Evolutionary conservation across 192 early-diverging fungal genomes (phyloP).

Genomic region (Coemansia erecta): DNA sequence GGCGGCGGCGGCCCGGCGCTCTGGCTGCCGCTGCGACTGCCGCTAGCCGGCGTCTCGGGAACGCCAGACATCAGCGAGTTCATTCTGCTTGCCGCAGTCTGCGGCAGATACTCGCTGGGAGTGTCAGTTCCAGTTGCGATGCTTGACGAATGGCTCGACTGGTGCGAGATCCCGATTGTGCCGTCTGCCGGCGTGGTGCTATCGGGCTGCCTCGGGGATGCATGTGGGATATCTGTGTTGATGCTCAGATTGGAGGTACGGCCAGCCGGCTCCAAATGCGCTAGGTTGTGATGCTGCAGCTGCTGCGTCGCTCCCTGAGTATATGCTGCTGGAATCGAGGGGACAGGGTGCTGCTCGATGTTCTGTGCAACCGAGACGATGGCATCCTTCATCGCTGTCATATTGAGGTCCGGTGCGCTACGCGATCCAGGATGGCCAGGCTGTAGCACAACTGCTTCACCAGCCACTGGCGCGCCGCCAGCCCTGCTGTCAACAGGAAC

Average conservation of each 20-base stretch:
- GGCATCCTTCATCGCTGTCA: slow-evolving; percentile 34
- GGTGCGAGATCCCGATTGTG: neutral
- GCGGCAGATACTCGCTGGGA: too few relatives aligned
- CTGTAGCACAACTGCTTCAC: slow-evolving; percentile 12
- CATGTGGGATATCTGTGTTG: slow-evolving; percentile 1
- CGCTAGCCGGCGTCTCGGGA: neutral
- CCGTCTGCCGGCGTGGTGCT: slow-evolving; percentile 3
- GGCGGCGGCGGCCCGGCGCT: slow-evolving; percentile 5
- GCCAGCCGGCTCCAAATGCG: neutral
- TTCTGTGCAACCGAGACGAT: slow-evolving; percentile 24
- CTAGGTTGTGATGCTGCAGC: slow-evolving; percentile 7
- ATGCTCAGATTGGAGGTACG: slow-evolving; percentile 7
- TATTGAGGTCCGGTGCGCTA: slow-evolving; percentile 47
- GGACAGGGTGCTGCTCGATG: slow-evolving; percentile 32
- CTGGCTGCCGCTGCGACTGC: neutral
- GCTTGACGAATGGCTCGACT: neutral
- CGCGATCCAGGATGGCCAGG: slow-evolving; percentile 36
- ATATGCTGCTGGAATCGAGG: slow-evolving; percentile 32
- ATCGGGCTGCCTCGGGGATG: neutral
- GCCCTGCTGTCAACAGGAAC: neutral
- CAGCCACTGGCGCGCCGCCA: neutral
- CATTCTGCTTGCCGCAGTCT: too few relatives aligned
- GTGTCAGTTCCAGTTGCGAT: too few relatives aligned
- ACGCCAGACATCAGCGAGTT: too few relatives aligned
- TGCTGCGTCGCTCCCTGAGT: neutral